Conservation (phyloP, 192 early-diverging fungal genomes). For the Backusella macrospora region DNA sequence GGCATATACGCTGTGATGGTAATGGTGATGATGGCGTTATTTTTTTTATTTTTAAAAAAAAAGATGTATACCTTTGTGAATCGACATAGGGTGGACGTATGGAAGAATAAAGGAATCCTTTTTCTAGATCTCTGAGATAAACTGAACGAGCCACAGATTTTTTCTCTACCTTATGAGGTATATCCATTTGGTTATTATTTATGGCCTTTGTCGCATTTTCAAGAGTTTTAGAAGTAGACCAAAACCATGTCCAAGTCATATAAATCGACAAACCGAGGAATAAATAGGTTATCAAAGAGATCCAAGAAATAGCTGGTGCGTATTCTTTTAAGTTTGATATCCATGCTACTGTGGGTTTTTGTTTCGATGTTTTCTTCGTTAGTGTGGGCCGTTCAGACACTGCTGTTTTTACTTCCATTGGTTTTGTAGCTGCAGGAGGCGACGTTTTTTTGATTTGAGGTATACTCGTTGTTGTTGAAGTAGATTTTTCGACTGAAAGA, state of each 20-base stretch:
- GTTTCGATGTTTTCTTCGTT: background rate
- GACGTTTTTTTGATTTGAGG: background rate
- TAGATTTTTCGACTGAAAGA: background rate
- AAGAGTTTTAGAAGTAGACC: slow-evolving; percentile 3
- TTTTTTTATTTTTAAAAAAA: slow-evolving; percentile 8
- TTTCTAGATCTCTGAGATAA: slow-evolving; percentile 51
- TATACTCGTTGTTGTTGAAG: background rate
- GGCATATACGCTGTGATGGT: background rate
- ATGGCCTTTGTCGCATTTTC: background rate
- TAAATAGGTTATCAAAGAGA: background rate
- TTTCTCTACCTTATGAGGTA: background rate
- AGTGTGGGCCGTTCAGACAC: background rate
- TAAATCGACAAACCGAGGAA: slow-evolving; percentile 5
- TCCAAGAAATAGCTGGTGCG: background rate
- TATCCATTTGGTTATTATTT: slow-evolving; percentile 1
- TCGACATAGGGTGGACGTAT: slow-evolving; percentile 25
- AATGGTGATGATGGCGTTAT: too few relatives aligned
- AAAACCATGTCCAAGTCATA: background rate
- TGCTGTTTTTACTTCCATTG: background rate
- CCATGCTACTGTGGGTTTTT: background rate
- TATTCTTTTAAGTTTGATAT: background rate
- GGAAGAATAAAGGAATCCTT: slow-evolving; percentile 36
- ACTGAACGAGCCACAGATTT: slow-evolving; percentile 39
- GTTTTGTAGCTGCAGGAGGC: background rate
- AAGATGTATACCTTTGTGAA: slow-evolving; percentile 21